Evolutionary conservation across 2,329 filamentous ascomycete genomes (phyloP).

Genomic region (Pseudocercospora vitis): DNA sequence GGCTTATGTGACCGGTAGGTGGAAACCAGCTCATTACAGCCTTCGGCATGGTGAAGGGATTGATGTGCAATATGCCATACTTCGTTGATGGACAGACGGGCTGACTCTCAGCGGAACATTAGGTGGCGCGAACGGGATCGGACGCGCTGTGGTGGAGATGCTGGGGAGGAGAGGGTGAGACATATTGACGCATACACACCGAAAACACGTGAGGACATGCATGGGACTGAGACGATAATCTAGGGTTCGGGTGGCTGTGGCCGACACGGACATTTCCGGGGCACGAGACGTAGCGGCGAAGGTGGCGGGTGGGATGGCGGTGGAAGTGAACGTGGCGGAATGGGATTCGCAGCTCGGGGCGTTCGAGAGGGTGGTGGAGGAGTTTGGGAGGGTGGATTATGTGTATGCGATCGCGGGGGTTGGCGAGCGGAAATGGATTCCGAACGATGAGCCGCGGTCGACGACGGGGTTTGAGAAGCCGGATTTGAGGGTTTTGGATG

Average conservation of each 20-base stretch:
- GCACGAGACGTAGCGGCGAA: constrained; percentile 31
- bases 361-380: constrained; percentile 39
- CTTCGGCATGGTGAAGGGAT: too few species aligned
- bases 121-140: constrained; percentile 37
- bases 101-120: background rate
- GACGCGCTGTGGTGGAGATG: constrained; percentile 36
- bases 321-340: constrained; percentile 37
- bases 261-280: constrained; percentile 40
- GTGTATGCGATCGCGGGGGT: constrained; percentile 43
- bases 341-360: constrained; percentile 42
- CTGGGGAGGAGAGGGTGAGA: constrained; percentile 32
- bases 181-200: too few species aligned
- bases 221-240: too few species aligned
- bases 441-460: constrained; percentile 25
- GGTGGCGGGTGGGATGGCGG: constrained; percentile 28
- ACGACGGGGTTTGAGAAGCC: constrained; percentile 41
- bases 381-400: constrained; percentile 42
- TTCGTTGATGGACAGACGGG: too few species aligned
- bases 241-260: constrained; percentile 54
- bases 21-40: too few species aligned
- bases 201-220: too few species aligned
- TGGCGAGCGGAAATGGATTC: constrained; percentile 42
- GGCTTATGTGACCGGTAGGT: constrained; percentile 20
- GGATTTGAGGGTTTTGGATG: constrained; percentile 42
- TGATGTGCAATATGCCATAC: too few species aligned